Percentiles rank a stretch among this genome's conserved stretches.
These are phyloP conservation scores for Wickerhamiella alocasiicola DNA, from an alignment of 805 yeast species.

Conservation along the genomic window DNA sequence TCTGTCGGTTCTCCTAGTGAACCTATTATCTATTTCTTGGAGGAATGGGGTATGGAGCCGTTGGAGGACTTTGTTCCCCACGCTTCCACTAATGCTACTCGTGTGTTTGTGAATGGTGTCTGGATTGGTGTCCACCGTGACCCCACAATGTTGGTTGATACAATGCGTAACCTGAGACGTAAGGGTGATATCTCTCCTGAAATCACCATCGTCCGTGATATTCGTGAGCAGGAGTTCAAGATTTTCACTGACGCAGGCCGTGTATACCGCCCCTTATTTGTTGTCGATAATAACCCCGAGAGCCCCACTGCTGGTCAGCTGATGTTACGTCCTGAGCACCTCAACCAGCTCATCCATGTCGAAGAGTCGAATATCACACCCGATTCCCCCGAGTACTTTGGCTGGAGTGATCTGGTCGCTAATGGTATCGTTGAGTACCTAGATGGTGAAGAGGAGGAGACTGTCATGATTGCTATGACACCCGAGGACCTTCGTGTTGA, in stretches of 20 bases:
- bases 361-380: constrained; percentile 38
- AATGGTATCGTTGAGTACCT: constrained; percentile 91
- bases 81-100: constrained; percentile 77
- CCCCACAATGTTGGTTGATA: constrained; percentile 81
- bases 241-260: constrained; percentile 98
- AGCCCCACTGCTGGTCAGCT: constrained; percentile 53
- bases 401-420: constrained; percentile 73
- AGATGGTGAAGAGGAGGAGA: constrained; percentile 98
- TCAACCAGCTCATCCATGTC: constrained; percentile 51
- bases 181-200: constrained; percentile 92
- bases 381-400: constrained; percentile 41
- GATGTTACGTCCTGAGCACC: constrained; percentile 73
- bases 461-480: constrained; percentile 96
- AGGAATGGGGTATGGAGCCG: constrained; percentile 99
- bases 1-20: constrained; percentile 97
- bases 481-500: constrained; percentile 85
- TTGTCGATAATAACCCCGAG: constrained; percentile 66
- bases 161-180: constrained; percentile 84
- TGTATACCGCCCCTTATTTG: constrained; percentile 90
- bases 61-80: constrained; percentile 91
- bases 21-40: constrained; percentile 81
- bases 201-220: constrained; percentile 92
- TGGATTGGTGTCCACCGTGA: constrained; percentile 99
- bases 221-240: constrained; percentile 90
- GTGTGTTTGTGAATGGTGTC: constrained; percentile 95